Evolutionary conservation across 2,329 filamentous ascomycete genomes (phyloP), one percentile per base, ranked within the genome.

Genomic region (Phaeophleospora eucalypticola): DNA sequence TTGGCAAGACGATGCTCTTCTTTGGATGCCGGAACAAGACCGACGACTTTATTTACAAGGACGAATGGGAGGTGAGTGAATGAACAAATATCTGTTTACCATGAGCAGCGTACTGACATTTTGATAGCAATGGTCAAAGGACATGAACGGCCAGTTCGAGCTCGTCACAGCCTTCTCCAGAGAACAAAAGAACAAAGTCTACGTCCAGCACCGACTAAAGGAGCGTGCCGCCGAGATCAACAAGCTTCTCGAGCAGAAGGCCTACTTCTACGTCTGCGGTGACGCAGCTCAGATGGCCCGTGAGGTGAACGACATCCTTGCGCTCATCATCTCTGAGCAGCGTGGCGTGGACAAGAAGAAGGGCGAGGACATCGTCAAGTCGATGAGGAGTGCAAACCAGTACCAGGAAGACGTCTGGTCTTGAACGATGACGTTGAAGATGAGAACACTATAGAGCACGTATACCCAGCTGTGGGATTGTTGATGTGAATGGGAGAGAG

Each of bases 211-310:
- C 71, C 81, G 87, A 52, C 78, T 98, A 51, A 85, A 87, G 71
- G 88, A 97, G 69, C 78, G 83, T 41, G 83, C 87, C 49, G 80
- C 87, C 61, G 82, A 95, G 61, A 79, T 98, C 71, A 91, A 95
- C 71, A 83, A 91, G 56, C 81, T 98, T 1, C 77, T 98, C 8
- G 77, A 86, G 69, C 87, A 90, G 68, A 84, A 84, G 64, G 93
- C 89, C 4, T 96, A 93, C 71, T 90, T 98, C 68, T 98, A 98
- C 68, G 91, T 98, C 48, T 98, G 94, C 63, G 93, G 93, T 72
- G 93, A 98, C 66, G 94, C 94, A 0, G 87, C 93, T 46, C 90
- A 95, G 74, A 96, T 77, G 69, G 70, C 71, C 12, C 61, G 68
- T 21, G 71, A 73, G 56, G 69, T 73, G 24, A 66, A 94, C 67